Percentiles rank a stretch among this genome's conserved stretches.
phyloP scores from a whole-genome alignment of 192 early-diverging fungal genomes.

The Ambispora gerdemannii region DNA sequence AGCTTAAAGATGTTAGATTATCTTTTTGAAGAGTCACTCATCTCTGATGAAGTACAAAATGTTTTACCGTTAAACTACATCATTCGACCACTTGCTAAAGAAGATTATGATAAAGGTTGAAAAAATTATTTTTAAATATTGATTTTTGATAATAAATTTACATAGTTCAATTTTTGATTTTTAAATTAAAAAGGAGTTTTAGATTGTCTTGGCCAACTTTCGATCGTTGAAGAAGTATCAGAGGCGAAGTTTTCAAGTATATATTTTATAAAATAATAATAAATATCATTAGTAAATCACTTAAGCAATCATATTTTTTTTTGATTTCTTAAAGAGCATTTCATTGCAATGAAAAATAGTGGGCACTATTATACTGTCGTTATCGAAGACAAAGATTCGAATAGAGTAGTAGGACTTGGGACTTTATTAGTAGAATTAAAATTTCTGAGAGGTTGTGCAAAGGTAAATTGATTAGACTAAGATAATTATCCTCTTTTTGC shows the following conservation, averaged over 20 bases:
- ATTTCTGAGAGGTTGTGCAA: conserved; percentile 76
- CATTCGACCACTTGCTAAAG: conserved; percentile 70
- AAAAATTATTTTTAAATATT: not conserved
- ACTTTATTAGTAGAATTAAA: conserved; percentile 90
- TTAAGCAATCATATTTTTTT: not conserved
- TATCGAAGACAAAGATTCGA: conserved; percentile 65
- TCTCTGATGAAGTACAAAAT: conserved; percentile 61
- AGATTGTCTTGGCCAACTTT: conserved; percentile 71
- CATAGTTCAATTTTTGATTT: not conserved
- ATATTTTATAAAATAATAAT: not conserved
- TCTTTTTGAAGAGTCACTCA: conserved; percentile 48
- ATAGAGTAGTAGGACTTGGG: conserved; percentile 76
- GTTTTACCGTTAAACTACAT: conserved; percentile 64
- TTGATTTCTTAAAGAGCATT: conserved; percentile 53
- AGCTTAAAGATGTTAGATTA: conserved; percentile 9
- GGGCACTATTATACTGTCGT: conserved; percentile 77
- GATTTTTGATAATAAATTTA: not conserved
- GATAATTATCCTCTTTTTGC: not conserved
- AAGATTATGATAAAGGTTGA: conserved; percentile 80
- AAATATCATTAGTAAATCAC: not conserved
- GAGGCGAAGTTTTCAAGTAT: conserved; percentile 67
- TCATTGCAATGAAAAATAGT: conserved; percentile 68
- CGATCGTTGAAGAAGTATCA: conserved; percentile 71
- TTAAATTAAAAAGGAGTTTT: conserved; percentile 40
- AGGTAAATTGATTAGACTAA: conserved; percentile 38